Base-by-base conservation (phyloP, 2,329 filamentous ascomycete genomes). In the Fusarium hainanense region DNA sequence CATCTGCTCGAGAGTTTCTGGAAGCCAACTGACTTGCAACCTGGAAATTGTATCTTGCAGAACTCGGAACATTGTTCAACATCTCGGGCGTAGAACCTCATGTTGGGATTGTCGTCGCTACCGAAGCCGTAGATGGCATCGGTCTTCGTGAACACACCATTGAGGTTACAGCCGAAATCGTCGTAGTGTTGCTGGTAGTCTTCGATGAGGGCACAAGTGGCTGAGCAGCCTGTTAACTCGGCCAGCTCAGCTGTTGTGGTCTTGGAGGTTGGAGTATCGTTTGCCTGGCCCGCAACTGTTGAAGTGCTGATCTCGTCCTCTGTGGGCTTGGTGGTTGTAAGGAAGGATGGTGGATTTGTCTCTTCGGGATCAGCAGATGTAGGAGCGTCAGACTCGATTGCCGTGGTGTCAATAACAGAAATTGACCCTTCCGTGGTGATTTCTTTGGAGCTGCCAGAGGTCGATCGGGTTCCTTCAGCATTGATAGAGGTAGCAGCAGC, bases 11-110 rank as follows among this genome's bases (percentile, higher is more conserved):
- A 32, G 0, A 40, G 27, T 8, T 49, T 50, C 23, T 43, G 37
- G 8, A 42, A 61, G 0, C 58, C 58, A 2, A 52, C 54, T 30
- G 58, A 50, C 10, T 25, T 59, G 2, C 58, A 61, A 0, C 54
- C 54, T 12, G 54, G 43, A n/a, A 61, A 18, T 0, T 48, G 25
- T 32, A 21, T 43, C 16, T 37, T 59, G 4, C 58, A 61, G 7
- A 59, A 42, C 1, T 58, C 43, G 7, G 43, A 43, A 9, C 58
- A 61, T 2, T 61, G 54, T 2, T 9, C 34, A 0, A 28, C 9
- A 6, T 9, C 40, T 1, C 18, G 20, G 3, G 46, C 58, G 9
- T 4, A 34, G 18, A 13, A 43, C 1, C 13, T 12, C 4, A 23
- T 44, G 1, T 27, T 28, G 2, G 47, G 21, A 25, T 50, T 50